These are phyloP conservation scores for Cladobotryum protrusum DNA, from an alignment of 2,329 filamentous ascomycete species.

Conservation along the genomic window DNA sequence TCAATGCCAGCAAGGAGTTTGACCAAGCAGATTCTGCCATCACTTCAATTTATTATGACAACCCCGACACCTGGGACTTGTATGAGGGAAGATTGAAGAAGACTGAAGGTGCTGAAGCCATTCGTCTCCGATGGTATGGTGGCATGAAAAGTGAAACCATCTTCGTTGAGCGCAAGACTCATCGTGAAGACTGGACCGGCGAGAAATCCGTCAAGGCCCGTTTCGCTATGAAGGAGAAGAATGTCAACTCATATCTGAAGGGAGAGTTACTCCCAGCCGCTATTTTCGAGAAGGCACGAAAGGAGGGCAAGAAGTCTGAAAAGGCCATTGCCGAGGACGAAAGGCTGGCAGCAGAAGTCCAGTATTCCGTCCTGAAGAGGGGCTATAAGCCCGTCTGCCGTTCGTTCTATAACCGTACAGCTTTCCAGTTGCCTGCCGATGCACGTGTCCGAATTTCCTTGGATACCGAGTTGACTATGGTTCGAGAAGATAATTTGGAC, in stretches of 20 bases:
- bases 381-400: constrained; percentile 84
- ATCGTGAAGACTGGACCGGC: constrained; percentile 97
- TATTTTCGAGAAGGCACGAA: constrained; percentile 94
- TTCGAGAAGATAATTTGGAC: constrained; percentile 90
- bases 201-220: constrained; percentile 98
- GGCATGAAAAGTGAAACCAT: constrained; percentile 94
- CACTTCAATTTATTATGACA: constrained; percentile 98
- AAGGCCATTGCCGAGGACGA: constrained; percentile 90
- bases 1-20: constrained; percentile 96
- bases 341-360: constrained; percentile 82
- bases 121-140: constrained; percentile 94
- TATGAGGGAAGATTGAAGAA: constrained; percentile 95
- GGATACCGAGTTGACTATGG: constrained; percentile 92
- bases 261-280: constrained; percentile 79
- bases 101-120: constrained; percentile 94
- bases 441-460: constrained; percentile 93
- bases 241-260: constrained; percentile 83
- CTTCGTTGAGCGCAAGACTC: constrained; percentile 95
- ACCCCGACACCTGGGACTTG: constrained; percentile 85
- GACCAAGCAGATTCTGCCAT: constrained; percentile 87
- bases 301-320: constrained; percentile 88
- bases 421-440: constrained; percentile 94
- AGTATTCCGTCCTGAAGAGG: constrained; percentile 86
- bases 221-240: constrained; percentile 93
- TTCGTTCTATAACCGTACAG: constrained; percentile 96